These are phyloP conservation scores for Polymyxa betae DNA, from an alignment of 208 protist species.

Conservation along the genomic window DNA sequence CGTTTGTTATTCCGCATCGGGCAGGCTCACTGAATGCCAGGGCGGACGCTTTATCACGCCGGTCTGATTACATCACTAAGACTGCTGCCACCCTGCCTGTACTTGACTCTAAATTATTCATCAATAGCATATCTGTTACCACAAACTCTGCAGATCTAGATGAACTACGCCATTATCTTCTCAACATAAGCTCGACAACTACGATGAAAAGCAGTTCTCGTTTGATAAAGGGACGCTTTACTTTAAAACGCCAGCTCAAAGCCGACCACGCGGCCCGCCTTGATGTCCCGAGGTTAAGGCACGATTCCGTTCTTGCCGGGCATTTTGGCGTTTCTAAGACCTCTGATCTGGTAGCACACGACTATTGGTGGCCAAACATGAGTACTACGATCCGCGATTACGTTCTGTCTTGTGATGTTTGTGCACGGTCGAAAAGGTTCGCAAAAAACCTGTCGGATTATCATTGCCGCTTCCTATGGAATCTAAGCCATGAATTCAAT, in stretches of 20 bases:
- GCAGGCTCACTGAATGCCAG: neutral
- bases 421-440: no score
- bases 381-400: no score
- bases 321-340: neutral
- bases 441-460: no score
- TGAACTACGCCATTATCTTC: no score
- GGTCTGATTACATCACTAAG: neutral
- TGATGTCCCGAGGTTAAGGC: neutral
- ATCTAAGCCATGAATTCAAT: no score
- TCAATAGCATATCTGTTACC: neutral
- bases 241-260: neutral
- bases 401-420: no score
- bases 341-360: neutral
- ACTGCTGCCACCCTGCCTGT: neutral
- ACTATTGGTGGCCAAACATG: neutral
- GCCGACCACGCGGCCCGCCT: neutral
- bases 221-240: neutral
- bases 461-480: no score
- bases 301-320: neutral
- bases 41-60: neutral
- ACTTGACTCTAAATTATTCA: neutral
- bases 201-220: no score
- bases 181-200: no score
- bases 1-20: neutral
- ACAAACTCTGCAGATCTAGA: no score